Evolutionary conservation across 257 asterid species (phyloP).

Genomic region (Euphrasia confusa): DNA sequence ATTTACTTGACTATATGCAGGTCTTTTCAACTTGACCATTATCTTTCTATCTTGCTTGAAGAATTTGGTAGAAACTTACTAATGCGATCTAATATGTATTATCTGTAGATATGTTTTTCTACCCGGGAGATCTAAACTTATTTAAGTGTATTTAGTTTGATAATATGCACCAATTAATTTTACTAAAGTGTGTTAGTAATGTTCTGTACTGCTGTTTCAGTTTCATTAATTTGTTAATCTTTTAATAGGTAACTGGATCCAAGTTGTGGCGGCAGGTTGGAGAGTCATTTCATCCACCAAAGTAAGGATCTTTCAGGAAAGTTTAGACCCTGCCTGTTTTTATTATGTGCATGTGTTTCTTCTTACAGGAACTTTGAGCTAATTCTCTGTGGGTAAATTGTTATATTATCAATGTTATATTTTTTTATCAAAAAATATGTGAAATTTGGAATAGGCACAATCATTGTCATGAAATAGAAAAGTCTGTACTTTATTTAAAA

Average conservation of each 20-base stretch:
- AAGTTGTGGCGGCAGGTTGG: slow-evolving; percentile 98
- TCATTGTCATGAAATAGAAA: background rate
- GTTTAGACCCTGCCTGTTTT: background rate
- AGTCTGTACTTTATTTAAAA: background rate
- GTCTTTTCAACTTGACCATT: background rate
- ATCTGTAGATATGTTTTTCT: background rate
- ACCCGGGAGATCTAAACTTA: background rate
- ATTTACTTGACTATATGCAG: background rate
- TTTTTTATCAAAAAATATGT: too few species aligned
- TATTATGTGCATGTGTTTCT: slow-evolving; percentile 1
- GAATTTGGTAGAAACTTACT: background rate
- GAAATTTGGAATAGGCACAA: too few species aligned
- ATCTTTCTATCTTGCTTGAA: background rate
- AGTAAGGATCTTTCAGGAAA: slow-evolving; percentile 42
- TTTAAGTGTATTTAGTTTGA: background rate
- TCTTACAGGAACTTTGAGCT: too few species aligned
- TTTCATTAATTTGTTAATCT: slow-evolving; percentile 23
- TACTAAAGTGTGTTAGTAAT: background rate
- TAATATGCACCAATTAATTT: background rate
- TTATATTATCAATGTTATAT: too few species aligned
- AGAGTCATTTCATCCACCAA: slow-evolving; percentile 92
- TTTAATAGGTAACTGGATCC: slow-evolving; percentile 73
- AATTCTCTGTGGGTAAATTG: too few species aligned
- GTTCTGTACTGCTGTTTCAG: background rate
- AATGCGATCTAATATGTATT: background rate